Percentiles rank a stretch among this genome's conserved stretches.
These are phyloP conservation scores for Laguncularia racemosa DNA, from an alignment of 345 rosid genomes.

Conservation along the genomic window DNA sequence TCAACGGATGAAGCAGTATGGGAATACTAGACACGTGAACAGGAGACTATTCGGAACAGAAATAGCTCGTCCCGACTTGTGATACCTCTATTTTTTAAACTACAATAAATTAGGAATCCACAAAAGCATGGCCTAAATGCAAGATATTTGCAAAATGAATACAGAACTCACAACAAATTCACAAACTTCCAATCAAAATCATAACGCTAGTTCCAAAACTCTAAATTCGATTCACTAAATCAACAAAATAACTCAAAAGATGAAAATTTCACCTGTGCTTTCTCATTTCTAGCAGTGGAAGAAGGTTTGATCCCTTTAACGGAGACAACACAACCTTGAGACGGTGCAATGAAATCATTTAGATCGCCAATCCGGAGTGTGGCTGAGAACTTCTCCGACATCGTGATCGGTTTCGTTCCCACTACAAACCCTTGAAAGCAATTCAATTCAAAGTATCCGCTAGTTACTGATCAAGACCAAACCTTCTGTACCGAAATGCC, in stretches of 20 bases:
- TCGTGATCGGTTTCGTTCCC: slow-evolving; percentile 10
- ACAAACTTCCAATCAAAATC: no score
- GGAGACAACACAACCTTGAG: slow-evolving; percentile 80
- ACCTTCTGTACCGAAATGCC: no score
- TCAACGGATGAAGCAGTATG: no score
- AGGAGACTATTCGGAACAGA: no score
- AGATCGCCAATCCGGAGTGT: slow-evolving; percentile 86
- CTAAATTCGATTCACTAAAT: not conserved
- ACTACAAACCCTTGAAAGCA: not conserved
- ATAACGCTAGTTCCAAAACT: not conserved
- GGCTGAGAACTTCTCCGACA: slow-evolving; percentile 92
- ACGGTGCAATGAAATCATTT: slow-evolving; percentile 88
- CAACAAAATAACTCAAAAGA: not conserved
- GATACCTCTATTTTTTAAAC: no score
- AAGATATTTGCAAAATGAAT: no score
- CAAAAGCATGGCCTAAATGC: no score
- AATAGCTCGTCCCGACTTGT: no score
- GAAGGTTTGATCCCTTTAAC: slow-evolving; percentile 48
- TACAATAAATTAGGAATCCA: no score
- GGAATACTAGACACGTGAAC: no score
- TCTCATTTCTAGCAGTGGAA: slow-evolving; percentile 29
- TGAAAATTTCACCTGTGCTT: slow-evolving; percentile 38
- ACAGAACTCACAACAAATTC: no score
- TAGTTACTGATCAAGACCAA: no score
- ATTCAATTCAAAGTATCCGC: not conserved